Evolutionary conservation across 208 protist species (phyloP), one percentile per base, ranked within the genome.

Genomic region (Crithidia expoeki): DNA sequence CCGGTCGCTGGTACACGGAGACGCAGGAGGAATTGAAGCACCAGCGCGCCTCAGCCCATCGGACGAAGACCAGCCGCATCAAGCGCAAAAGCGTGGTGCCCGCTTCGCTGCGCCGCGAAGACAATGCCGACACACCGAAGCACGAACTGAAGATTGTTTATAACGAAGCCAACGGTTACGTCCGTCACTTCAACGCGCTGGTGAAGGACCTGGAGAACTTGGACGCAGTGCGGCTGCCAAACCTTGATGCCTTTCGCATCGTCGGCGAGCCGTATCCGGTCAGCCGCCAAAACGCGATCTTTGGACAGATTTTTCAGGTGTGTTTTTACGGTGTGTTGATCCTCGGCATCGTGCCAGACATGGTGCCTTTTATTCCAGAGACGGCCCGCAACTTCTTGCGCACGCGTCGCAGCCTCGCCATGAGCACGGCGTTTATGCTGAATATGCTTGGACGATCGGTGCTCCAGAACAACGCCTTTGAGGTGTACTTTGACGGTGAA

Each of bases 391-490:
- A 36, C 27, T 65, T 72, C 28, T n/a, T 86, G 21, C 66, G 44
- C n/a, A 42, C 77, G 21, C 59, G 81, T 32, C 73, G 74, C 21
- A 50, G 65, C 12, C 71, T 83, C 14, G 49, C 90, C n/a, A 68
- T 82, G 25, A 74, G 67, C 59, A 75, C 65, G 11, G 80, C 61
- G 27, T 78, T 94, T 49, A 36, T 86, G 49, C 42, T 85, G 25
- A 94, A 87, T 66, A 74, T 84, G 30, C 19, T 88, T 17, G 72
- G 78, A 23, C 30, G 72, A 36, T 57, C 72, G 6, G 21, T 82
- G 16, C 25, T 60, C 32, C 83, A 85, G 62, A 85, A 74, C 12
- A 84, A 78, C 5, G 84, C 87, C 12, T 94, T 90, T 73, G 88
- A 94, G 60, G 79, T 94, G 17, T 90, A 83, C 67, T 57, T 94